phyloP scores from a whole-genome alignment of 202 grass and related monocot species.

The Setaria italica region DNA sequence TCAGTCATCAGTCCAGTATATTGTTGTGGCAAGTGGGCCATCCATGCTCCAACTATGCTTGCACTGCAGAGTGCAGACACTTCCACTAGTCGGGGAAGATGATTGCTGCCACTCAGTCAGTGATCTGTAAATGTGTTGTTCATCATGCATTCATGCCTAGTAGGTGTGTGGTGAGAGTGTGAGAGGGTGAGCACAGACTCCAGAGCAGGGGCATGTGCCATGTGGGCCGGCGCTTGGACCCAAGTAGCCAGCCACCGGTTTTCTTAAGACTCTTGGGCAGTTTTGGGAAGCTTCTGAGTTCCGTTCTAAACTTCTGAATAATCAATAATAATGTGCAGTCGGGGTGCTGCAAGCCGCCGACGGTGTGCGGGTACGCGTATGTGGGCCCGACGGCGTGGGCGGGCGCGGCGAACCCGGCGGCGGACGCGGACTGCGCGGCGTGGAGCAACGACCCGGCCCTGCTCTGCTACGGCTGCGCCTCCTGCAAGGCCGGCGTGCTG shows the following conservation, averaged over 20 bases:
- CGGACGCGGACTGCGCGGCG: constrained; percentile 61
- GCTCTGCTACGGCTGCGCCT: constrained; percentile 76
- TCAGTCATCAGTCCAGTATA: neutral
- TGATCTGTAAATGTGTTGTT: constrained; percentile 2
- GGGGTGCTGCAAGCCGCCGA: constrained; percentile 89
- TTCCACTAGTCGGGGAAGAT: neutral
- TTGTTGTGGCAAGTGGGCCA: constrained; percentile 3
- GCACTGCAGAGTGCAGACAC: neutral
- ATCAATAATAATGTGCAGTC: constrained; percentile 42
- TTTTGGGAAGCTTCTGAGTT: neutral
- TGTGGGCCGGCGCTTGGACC: constrained; percentile 37
- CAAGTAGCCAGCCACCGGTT: neutral
- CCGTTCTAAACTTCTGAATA: neutral
- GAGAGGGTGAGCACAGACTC: neutral
- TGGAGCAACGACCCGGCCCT: constrained; percentile 83
- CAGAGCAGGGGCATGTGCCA: constrained; percentile 17
- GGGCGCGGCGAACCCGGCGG: constrained; percentile 54
- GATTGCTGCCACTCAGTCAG: neutral
- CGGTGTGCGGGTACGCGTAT: constrained; percentile 72
- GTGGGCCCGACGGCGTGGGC: constrained; percentile 75
- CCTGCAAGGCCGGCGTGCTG: constrained; percentile 80
- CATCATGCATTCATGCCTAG: neutral
- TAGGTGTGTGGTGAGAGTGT: neutral
- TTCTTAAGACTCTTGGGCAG: neutral
- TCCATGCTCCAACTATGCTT: neutral